Base-by-base conservation (phyloP, 495 filamentous ascomycete species). In the Podospora comata region DNA sequence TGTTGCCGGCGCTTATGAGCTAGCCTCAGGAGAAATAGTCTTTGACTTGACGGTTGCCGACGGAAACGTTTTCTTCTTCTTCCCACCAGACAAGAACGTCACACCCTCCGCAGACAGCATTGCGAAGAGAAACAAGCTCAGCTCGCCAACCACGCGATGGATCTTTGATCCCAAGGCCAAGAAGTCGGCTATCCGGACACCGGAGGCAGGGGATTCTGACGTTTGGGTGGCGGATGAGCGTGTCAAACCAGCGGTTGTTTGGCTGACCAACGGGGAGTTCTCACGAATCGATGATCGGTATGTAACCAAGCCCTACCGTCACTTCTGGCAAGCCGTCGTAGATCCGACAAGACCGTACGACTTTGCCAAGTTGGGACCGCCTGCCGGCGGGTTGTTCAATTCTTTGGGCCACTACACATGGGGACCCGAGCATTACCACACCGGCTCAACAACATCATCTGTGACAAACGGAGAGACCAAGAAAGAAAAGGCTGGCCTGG, bases 231-330 rank as follows among this genome's bases (percentile, higher is more conserved):
- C 79, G 2, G 75, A 81, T 23, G 75, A 75, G 19, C 73, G 79
- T 1, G 73, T 82, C 13, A 69, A 65, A 53, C 74, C 80, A 18
- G 64, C 75, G 1, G 0, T 77, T 23, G 65, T 79, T 7, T 83
- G 83, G 72, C 72, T 74, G 3, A 81, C 80, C 5, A 84, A 80
- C 63, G 84, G 85, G 23, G 86, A 88, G 72, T 88, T 88, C 79
- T 85, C 83, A 7, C 81, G 86, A 26, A 86, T 88, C 67, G 86
- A 88, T 70, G 86, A 88, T 66, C 81, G 86, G 1, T 82, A 79
- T 55, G 76, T 82, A 3, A 84, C 82, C 19, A 81, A 82, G 65
- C 74, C 74, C 5, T 86, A 88, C 71, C 72, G 76, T 9, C 85
- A 87, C 73, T 85, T 85, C 75, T 89, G 81, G 79, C 83, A 85